phyloP scores from a whole-genome alignment of 1,139 yeast genomes.

The Pichia sp. region DNA sequence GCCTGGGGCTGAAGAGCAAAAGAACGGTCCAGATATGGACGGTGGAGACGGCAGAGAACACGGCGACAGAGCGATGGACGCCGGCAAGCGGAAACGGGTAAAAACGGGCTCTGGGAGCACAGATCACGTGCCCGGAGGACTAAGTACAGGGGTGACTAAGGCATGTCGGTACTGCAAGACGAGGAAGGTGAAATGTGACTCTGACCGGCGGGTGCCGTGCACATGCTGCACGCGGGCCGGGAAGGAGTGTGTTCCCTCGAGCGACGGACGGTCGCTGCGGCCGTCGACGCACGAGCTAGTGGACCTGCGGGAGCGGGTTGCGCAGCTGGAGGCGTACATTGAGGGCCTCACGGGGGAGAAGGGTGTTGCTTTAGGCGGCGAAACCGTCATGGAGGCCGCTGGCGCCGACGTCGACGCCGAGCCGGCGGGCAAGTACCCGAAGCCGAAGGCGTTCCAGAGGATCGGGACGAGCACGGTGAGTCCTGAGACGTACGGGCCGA shows the following conservation, averaged over 20 bases:
- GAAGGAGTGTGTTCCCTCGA: conserved; percentile 7
- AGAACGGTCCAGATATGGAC: background rate
- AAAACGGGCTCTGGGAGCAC: background rate
- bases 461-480: background rate
- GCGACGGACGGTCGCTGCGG: conserved; percentile 13
- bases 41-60: too few species aligned
- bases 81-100: background rate
- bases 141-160: background rate
- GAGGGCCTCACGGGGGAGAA: background rate
- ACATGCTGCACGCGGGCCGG: conserved; percentile 9
- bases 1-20: too few species aligned
- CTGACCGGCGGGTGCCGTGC: conserved; percentile 12
- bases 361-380: background rate
- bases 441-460: conserved; percentile 13
- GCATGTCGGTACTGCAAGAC: conserved; percentile 17
- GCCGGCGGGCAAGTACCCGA: conserved; percentile 9
- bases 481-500: conserved; percentile 19
- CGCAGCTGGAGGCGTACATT: background rate
- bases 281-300: background rate
- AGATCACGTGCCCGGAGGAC: background rate
- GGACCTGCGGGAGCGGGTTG: background rate
- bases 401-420: background rate
- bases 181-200: conserved; percentile 16
- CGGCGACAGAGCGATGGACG: background rate
- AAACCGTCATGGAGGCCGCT: background rate